phyloP scores from a whole-genome alignment of 2,329 filamentous ascomycete species.

The Emergomyces africanus region DNA sequence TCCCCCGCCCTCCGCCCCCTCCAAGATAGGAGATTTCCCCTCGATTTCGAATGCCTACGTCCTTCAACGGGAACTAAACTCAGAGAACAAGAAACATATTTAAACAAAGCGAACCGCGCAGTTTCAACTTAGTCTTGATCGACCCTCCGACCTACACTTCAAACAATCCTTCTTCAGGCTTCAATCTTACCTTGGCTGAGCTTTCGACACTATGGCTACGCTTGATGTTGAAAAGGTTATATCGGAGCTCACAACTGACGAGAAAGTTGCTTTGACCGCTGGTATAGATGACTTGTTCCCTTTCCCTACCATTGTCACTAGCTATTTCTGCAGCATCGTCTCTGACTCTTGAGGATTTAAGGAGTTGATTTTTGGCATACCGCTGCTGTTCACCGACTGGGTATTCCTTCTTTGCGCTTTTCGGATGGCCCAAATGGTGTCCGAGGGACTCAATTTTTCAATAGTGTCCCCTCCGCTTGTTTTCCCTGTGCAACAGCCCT shows the following conservation, averaged over 20 bases:
- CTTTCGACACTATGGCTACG: conserved; percentile 16
- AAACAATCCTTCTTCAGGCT: neutral
- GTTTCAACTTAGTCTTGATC: neutral
- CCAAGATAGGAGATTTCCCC: no score
- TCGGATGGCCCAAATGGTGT: conserved; percentile 60
- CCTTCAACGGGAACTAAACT: no score
- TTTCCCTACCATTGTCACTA: neutral
- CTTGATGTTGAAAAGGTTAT: conserved; percentile 38
- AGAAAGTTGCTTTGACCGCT: conserved; percentile 40
- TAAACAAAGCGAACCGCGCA: no score
- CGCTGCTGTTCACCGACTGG: conserved; percentile 48
- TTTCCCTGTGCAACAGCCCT: conserved; percentile 70
- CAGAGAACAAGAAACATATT: no score
- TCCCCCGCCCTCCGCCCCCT: no score
- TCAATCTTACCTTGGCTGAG: no score
- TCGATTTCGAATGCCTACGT: no score
- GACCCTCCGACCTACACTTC: neutral
- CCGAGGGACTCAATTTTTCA: conserved; percentile 55
- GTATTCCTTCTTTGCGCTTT: conserved; percentile 52
- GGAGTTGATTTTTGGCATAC: conserved; percentile 56
- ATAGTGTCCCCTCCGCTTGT: conserved; percentile 56
- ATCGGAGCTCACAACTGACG: conserved; percentile 40
- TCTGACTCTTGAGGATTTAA: conserved; percentile 8
- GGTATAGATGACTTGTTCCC: conserved; percentile 15
- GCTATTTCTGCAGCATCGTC: no score